Percentiles rank a stretch among this genome's conserved stretches.
phyloP scores from a whole-genome alignment of 2,329 filamentous ascomycete species.

The Septoria petroselini region DNA sequence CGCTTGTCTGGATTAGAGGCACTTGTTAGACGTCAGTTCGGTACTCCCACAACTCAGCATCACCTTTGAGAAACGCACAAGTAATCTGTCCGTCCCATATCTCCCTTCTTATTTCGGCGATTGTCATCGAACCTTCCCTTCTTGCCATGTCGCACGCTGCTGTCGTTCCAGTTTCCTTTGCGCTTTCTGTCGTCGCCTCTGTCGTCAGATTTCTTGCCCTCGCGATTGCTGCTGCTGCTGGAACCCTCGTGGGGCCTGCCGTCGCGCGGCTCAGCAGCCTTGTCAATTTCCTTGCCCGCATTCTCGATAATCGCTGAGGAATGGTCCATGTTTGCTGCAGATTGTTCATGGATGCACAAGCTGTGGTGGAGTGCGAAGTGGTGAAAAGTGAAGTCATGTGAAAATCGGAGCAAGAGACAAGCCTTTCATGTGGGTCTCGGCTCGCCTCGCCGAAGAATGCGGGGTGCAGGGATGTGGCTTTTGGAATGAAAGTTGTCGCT shows the following conservation, averaged over 20 bases:
- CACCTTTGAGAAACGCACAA: constrained; percentile 49
- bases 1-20: constrained; percentile 47
- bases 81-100: constrained; percentile 65
- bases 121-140: constrained; percentile 31
- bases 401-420: constrained; percentile 7
- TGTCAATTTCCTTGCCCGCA: constrained; percentile 26
- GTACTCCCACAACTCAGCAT: constrained; percentile 22
- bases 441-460: constrained; percentile 1
- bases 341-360: constrained; percentile 3
- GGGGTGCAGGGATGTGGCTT: constrained; percentile 1
- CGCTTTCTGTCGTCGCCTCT: constrained; percentile 29
- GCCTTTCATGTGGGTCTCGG: constrained; percentile 1
- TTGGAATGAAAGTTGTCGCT: constrained; percentile 3
- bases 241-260: constrained; percentile 9
- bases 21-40: constrained; percentile 43
- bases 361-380: not conserved
- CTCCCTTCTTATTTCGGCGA: constrained; percentile 55
- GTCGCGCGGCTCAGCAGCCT: constrained; percentile 22
- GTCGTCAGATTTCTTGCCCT: constrained; percentile 19
- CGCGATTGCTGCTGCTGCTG: constrained; percentile 7
- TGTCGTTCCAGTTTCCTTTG: constrained; percentile 32
- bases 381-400: constrained; percentile 3
- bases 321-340: constrained; percentile 32
- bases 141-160: constrained; percentile 28
- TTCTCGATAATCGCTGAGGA: constrained; percentile 36